Evolutionary conservation across 306 rosid genomes (phyloP), one percentile per base, ranked within the genome.

Genomic region (Vachellia pachyceras): DNA sequence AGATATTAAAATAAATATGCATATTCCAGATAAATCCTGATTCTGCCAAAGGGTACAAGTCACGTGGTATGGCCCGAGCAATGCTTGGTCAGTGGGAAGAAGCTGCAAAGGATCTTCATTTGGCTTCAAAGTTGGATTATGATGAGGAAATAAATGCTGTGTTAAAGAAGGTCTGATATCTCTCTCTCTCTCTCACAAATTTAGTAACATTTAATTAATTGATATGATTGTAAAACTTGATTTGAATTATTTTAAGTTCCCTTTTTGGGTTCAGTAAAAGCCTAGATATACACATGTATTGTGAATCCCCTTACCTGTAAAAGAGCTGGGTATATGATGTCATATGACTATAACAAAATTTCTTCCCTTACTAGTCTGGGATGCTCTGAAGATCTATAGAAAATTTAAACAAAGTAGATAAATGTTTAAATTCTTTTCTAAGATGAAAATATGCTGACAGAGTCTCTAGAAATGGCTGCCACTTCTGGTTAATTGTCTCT

Each of bases 41-140:
- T 87, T 94, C 98, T 63, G 98, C 98, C 29, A 94, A 92, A 88
- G 98, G 98, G 50, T 89, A 94, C 86, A 94, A 94, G 86, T 82
- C 98, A 10, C 97, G 98, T 37, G 98, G 98, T 69, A 84, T 94
- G 6, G 98, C 98, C 22, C 87, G 80, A 14, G 72, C 98, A 54
- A 77, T 94, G 97, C 92, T 94, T 54, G 98, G 98, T 67, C 92
- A 87, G 23, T 94, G 98, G 98, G 94, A 89, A 78, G 95, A 90
- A 75, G 91, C 98, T 58, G 98, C 94, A 13, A 91, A 94, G 87
- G 98, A 94, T 87, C 98, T 94, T 80, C 98, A 94, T 23, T 79
- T 90, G 88, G 97, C 98, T 41, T 94, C 98, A 35, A 94, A 84
- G 60, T 46, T 94, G 60, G 98, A 94, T 63, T 94, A 80, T 22